Evolutionary conservation across 73 alveolate species (phyloP).

Genomic region (Effrenium voratum): DNA sequence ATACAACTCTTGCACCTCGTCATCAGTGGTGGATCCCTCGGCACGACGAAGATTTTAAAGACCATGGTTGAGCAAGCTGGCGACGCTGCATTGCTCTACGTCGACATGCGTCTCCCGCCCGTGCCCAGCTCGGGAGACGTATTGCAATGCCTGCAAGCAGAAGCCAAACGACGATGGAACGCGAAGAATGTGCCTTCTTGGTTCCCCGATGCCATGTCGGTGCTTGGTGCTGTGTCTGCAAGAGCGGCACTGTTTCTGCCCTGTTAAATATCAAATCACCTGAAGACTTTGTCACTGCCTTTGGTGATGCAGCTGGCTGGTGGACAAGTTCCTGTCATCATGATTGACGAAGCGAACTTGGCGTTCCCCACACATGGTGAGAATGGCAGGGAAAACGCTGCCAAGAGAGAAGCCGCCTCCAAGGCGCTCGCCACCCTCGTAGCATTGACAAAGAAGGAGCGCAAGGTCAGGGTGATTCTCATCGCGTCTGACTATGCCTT

Average conservation of each 20-base stretch:
- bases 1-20: slow-evolving; percentile 41
- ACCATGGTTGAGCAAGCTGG: slow-evolving; percentile 62
- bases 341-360: slow-evolving; percentile 20
- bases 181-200: slow-evolving; percentile 32
- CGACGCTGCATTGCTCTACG: slow-evolving; percentile 68
- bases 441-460: slow-evolving; percentile 45
- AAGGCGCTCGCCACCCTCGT: slow-evolving; percentile 58
- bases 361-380: slow-evolving; percentile 46
- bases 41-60: slow-evolving; percentile 56
- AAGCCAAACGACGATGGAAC: slow-evolving; percentile 36
- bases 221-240: background rate
- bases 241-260: slow-evolving; percentile 1
- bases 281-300: slow-evolving; percentile 26
- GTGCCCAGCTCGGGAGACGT: slow-evolving; percentile 3
- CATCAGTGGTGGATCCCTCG: slow-evolving; percentile 40
- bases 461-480: slow-evolving; percentile 30
- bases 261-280: slow-evolving; percentile 41
- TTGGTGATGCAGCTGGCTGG: slow-evolving; percentile 20
- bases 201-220: no score
- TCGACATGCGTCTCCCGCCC: slow-evolving; percentile 50
- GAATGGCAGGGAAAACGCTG: slow-evolving; percentile 28
- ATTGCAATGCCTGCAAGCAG: slow-evolving; percentile 24
- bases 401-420: slow-evolving; percentile 14
- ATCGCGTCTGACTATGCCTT: slow-evolving; percentile 48
- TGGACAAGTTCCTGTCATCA: slow-evolving; percentile 24